These are phyloP conservation scores for Diplodia seriata DNA, from an alignment of 2,329 filamentous ascomycete genomes.

Conservation along the genomic window DNA sequence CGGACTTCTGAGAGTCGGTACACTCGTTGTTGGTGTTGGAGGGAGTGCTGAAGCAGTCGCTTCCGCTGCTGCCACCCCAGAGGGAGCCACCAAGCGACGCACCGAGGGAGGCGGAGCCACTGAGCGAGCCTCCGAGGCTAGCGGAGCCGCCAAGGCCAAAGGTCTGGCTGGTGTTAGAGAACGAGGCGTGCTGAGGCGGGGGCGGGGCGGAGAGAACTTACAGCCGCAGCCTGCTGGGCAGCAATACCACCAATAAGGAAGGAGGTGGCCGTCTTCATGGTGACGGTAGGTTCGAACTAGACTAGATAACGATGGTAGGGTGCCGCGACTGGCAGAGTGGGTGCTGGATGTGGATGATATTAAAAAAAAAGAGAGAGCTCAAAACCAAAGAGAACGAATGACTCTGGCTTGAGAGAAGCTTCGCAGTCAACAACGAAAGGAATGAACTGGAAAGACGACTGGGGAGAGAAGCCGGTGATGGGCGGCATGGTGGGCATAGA, in stretches of 20 bases:
- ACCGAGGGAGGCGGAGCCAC: constrained; percentile 52
- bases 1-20: constrained; percentile 69
- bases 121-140: background rate
- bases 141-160: constrained; percentile 13
- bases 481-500: constrained; percentile 13
- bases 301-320: constrained; percentile 33
- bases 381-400: constrained; percentile 48
- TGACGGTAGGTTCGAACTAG: constrained; percentile 39
- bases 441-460: constrained; percentile 19
- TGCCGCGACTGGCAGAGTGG: constrained; percentile 39
- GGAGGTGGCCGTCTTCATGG: constrained; percentile 52
- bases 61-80: constrained; percentile 58
- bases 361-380: constrained; percentile 40
- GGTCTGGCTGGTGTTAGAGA: constrained; percentile 8
- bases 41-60: constrained; percentile 69
- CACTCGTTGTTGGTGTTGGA: constrained; percentile 80
- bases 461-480: background rate
- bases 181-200: background rate
- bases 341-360: constrained; percentile 30
- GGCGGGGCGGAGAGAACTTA: constrained; percentile 41
- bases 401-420: constrained; percentile 41
- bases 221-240: constrained; percentile 55
- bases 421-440: constrained; percentile 24
- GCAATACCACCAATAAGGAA: constrained; percentile 57
- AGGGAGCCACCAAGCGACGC: constrained; percentile 19